A percentile compares a stretch with the other conserved stretches of the same genome.
phyloP scores from a whole-genome alignment of 805 yeast species.

The Pichia kluyveri region DNA sequence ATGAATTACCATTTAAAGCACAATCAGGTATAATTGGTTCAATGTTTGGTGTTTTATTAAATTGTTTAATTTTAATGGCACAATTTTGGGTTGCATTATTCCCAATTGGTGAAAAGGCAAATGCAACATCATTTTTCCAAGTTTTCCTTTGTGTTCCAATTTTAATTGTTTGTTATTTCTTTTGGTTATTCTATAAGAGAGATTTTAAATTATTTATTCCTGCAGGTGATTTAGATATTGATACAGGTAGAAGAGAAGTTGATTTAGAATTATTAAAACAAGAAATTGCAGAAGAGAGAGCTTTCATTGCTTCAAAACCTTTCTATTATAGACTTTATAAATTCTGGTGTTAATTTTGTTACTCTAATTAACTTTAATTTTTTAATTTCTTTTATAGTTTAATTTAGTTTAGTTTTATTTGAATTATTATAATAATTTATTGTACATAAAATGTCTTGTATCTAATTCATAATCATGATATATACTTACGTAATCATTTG shows the following conservation, averaged over 20 bases:
- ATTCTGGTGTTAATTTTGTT: conserved; percentile 40
- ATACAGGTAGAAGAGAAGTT: conserved; percentile 50
- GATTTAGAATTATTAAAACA: conserved; percentile 46
- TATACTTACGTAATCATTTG: too few species aligned
- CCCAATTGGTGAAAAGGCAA: conserved; percentile 48
- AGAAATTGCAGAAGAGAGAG: conserved; percentile 49
- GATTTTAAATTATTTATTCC: conserved; percentile 38
- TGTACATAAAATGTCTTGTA: too few species aligned
- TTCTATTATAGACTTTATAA: conserved; percentile 38
- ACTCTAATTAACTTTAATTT: too few species aligned
- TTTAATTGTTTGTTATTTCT: conserved; percentile 37
- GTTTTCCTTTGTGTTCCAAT: conserved; percentile 57
- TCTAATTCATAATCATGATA: too few species aligned
- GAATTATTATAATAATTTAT: neutral
- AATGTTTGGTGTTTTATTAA: conserved; percentile 45
- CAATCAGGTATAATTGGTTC: conserved; percentile 64
- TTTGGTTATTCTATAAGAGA: conserved; percentile 28
- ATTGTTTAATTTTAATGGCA: conserved; percentile 51
- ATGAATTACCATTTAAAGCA: conserved; percentile 58
- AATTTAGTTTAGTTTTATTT: too few species aligned
- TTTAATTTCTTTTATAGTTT: neutral
- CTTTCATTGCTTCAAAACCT: conserved; percentile 34
- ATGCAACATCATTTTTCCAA: conserved; percentile 50
- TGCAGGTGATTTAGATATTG: conserved; percentile 44
- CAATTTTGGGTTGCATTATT: conserved; percentile 76